Evolutionary conservation across 2,329 filamentous ascomycete species (phyloP), one percentile per base, ranked within the genome.

Genomic region (Metarhizium anisopliae): DNA sequence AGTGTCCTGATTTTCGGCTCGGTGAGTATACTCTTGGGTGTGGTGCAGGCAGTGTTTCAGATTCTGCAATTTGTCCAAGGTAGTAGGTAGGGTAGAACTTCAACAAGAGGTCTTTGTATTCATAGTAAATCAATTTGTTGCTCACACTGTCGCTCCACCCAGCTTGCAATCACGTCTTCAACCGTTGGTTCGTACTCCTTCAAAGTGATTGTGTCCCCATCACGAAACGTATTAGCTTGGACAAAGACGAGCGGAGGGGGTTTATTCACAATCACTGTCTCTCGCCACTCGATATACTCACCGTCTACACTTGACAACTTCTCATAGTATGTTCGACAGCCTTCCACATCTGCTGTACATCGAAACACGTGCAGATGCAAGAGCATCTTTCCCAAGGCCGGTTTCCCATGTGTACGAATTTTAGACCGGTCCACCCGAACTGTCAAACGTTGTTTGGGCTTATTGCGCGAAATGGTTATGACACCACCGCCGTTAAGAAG

Each of bases 351-450:
- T 2, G 83, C 84, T 2, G 80, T 86, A 51, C 78, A 81, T 61
- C 84, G 83, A 66, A 77, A 85, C 50, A 86, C 76, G 59, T 86
- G 82, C 53, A 86, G 66, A 53, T 77, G 77, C 59, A 81, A 73
- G 32, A 86, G 72, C 68, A 84, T 83, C 7, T 70, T 68, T 47
- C 83, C 80, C 3, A 87, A 74, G 0, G 82, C 80, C 0, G 77
- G 76, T 83, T 78, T 25, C 0, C 82, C 83, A 42, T 81, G 76
- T 2, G 73, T 72, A 4, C 74, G 61, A 55, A 85, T 84, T 66
- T 81, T 82, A 56, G 66, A 69, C n/a, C 77, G 74, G 65, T 85
- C 80, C n/a, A 85, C 73, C 5, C 68, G 70, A 50, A 85, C 78
- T 18, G 0, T 70, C 76, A 2, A 85, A 70, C 56, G 76, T 75